Evolutionary conservation across 495 filamentous ascomycete species (phyloP), one percentile per base, ranked within the genome.

Genomic region (Sabuloglossum arenarium): DNA sequence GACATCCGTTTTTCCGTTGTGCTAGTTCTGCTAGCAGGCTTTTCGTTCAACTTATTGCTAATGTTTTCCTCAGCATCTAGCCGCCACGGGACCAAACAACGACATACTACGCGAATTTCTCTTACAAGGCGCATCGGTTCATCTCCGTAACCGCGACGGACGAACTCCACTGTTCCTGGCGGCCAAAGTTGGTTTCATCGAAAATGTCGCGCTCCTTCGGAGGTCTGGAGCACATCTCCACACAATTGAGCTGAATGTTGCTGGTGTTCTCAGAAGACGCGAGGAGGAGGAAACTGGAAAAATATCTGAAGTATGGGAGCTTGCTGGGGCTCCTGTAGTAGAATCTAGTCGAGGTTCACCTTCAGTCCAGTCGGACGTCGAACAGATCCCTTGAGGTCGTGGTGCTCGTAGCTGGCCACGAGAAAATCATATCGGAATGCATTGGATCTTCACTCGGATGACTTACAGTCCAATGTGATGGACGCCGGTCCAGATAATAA

Each of bases 111-210:
- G 76, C 32, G 79, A 82, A 60, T 73, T 95, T 53, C 75, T 96
- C 9, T 71, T 68, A 23, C 75, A 84, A 27, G 89, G 89, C 2
- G 90, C 85, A 1, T 88, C 84, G 34, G 90, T 96, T 14, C 89
- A 95, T 66, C 68, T 86, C 23, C 78, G 90, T 43, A 95, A 95
- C 66, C 73, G 78, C 21, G 79, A 78, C 25, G 81, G 85, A 56
- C 82, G 85, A 62, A 94, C 88, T 49, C 87, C 90, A 34, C 71
- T 94, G 51, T 89, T 82, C 65, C 70, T 90, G 30, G 86, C 87
- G 6, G 78, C 80, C 59, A 75, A 78, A 51, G 75, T 78, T 16
- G 77, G 79, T 32, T 67, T 78, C 45, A 67, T 68, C 0, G 80
- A 80, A 55, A 76, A 84, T 62, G 81, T 84, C 5, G 59, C 67